Conservation (phyloP, 352 stramenopile species). For the Phytophthora capsici region DNA sequence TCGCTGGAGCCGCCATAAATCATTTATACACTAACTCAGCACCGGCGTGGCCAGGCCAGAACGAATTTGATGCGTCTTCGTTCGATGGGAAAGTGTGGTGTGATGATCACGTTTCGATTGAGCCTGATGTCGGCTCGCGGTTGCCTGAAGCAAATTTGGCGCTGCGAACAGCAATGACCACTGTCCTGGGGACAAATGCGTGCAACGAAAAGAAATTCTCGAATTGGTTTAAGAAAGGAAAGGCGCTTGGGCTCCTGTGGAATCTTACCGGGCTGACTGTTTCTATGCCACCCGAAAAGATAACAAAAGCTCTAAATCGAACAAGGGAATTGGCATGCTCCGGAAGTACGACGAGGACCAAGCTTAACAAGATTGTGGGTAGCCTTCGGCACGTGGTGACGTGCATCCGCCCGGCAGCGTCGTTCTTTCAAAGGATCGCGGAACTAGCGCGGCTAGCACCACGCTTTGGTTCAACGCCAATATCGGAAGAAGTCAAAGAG, state of each 20-base stretch:
- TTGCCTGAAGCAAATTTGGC: constrained; percentile 5
- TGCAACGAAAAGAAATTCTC: constrained; percentile 4
- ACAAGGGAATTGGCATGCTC: neutral
- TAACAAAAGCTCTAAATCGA: neutral
- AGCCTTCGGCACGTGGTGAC: neutral
- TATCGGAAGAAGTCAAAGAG: neutral
- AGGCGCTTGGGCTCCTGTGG: neutral
- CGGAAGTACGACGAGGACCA: no score
- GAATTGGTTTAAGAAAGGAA: neutral
- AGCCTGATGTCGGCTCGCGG: constrained; percentile 4
- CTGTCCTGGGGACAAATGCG: constrained; percentile 5
- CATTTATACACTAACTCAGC: neutral
- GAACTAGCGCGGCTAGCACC: neutral
- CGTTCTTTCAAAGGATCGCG: neutral
- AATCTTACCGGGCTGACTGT: neutral
- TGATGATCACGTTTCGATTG: neutral
- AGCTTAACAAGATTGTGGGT: neutral
- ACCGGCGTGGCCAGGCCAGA: neutral
- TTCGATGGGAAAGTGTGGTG: neutral
- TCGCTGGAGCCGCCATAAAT: neutral
- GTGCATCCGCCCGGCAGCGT: neutral
- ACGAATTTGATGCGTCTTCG: neutral
- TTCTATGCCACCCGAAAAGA: constrained; percentile 11
- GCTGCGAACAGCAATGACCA: constrained; percentile 5
- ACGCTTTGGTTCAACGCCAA: no score